These are phyloP conservation scores for Erysimum cheiranthoides DNA, from an alignment of 345 rosid species.

Conservation along the genomic window DNA sequence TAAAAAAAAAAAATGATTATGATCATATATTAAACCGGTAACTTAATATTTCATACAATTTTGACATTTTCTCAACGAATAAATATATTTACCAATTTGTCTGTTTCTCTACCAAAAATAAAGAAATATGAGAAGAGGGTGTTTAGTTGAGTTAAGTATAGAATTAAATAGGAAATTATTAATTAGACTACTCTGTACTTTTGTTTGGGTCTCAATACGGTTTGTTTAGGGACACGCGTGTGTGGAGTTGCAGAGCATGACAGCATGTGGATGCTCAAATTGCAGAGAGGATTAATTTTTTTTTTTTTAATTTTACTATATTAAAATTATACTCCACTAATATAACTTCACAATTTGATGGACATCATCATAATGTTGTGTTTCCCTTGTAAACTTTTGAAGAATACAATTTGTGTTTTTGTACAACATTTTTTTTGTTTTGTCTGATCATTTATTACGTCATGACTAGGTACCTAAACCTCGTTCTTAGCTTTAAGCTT, in stretches of 20 bases:
- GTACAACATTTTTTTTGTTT: not conserved
- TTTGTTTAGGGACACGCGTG: constrained; percentile 44
- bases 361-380: constrained; percentile 44
- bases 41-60: not conserved
- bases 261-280: constrained; percentile 48
- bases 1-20: not conserved
- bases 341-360: constrained; percentile 5
- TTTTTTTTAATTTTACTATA: not conserved
- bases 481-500: constrained; percentile 6
- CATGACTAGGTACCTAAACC: constrained; percentile 36
- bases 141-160: constrained; percentile 4
- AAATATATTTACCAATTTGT: not conserved
- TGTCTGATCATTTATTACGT: constrained; percentile 9
- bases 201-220: constrained; percentile 36
- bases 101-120: not conserved
- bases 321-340: too few species aligned
- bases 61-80: not conserved
- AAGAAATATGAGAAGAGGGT: not conserved
- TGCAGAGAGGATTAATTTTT: constrained; percentile 21
- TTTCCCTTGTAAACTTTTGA: constrained; percentile 32
- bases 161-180: not conserved
- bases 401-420: not conserved
- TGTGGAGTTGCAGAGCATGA: constrained; percentile 38
- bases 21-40: not conserved
- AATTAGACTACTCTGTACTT: constrained; percentile 21